Conservation (phyloP, 345 rosid genomes). For the Excoecaria cochinchinensis region DNA sequence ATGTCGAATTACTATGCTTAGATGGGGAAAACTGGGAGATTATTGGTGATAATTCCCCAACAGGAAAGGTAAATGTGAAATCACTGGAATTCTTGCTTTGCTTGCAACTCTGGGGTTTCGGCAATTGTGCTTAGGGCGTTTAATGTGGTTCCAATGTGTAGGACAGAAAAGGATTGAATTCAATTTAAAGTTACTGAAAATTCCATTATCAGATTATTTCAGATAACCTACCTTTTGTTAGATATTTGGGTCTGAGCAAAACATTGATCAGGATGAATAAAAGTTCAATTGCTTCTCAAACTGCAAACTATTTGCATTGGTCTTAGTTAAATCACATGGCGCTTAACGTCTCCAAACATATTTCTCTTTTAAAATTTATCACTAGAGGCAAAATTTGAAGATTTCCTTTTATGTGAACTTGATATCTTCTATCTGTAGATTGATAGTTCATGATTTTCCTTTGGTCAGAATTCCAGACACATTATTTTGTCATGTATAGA, state of each 20-base stretch:
- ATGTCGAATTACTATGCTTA: constrained; percentile 48
- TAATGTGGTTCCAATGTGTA: no score
- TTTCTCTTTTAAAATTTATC: neutral
- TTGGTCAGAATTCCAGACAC: neutral
- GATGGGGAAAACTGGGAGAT: constrained; percentile 52
- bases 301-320: neutral
- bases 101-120: neutral
- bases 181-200: neutral
- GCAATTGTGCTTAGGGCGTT: no score
- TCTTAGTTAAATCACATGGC: neutral
- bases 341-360: neutral
- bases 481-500: no score
- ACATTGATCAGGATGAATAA: neutral
- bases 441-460: neutral
- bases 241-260: neutral
- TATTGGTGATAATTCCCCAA: constrained; percentile 36
- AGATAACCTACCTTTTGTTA: neutral
- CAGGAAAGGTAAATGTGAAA: constrained; percentile 39
- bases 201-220: neutral
- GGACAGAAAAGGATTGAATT: neutral
- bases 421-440: neutral
- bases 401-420: neutral
- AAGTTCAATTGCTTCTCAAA: neutral
- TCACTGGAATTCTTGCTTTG: neutral
- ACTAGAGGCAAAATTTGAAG: neutral